Base-by-base conservation (phyloP, 2,329 filamentous ascomycete genomes). In the Penicillium sp. region DNA sequence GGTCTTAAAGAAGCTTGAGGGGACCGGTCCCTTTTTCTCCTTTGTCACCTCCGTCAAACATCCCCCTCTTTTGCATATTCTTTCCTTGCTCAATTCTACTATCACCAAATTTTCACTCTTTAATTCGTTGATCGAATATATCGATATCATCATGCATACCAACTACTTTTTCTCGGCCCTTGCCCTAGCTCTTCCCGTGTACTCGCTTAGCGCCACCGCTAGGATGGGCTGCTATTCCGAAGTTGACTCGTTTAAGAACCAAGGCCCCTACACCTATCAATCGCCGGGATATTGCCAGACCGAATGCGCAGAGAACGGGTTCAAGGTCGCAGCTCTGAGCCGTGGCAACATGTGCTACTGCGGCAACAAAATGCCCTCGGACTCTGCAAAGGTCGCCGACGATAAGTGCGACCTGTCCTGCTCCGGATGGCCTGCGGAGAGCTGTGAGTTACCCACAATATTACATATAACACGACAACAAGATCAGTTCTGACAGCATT, bases 321-420 rank as follows among this genome's bases (percentile, higher is more conserved):
- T 60, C 42, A 45, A 53, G 10, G 37, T 66, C 13, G 59, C 57
- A 12, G 65, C 58, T 10, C 40, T 68, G 18, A 59, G 57, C 34
- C 45, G 52, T 16, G 64, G 57, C 25, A 18, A 41, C 16, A 40
- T 60, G 31, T 70, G 67, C 55, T 60, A 53, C 44, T 70, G 67
- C 46, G 60, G 60, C 9, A 52, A 65, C 16, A 39, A 57, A n/a
- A 25, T 63, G 1, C 65, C 67, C 6, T 49, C 57, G 0, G 21
- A 54, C 5, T 52, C 54, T 3, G 50, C 41, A 12, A 59, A 64
- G 50, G 49, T 68, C 8, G 54, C 51, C 40, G 49, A 61, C 34
- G 55, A 56, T 4, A 47, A 66, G 48, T 70, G 68, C 59, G 46
- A 61, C 9, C 25, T 23, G 1, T 4, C 7, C 1, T 70, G 68